Conservation (phyloP, 441 rosid genomes). For the Hypseocharis bilobata region DNA sequence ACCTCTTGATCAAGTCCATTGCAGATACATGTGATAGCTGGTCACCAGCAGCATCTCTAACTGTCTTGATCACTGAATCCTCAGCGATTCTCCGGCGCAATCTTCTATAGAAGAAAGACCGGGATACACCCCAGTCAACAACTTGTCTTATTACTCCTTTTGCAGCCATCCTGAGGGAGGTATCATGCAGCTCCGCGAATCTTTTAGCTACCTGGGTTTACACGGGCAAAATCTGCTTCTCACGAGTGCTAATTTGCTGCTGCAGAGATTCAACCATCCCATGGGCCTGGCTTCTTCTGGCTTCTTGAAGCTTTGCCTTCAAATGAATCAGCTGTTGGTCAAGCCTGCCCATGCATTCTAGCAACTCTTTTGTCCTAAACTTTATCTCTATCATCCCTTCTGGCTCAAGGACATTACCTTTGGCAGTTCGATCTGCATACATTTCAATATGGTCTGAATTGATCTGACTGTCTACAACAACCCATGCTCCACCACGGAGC, state of each 20-base stretch:
- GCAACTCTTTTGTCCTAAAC: slow-evolving; percentile 78
- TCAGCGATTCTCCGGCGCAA: slow-evolving; percentile 67
- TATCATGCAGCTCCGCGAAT: slow-evolving; percentile 93
- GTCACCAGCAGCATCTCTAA: slow-evolving; percentile 66
- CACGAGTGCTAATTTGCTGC: slow-evolving; percentile 66
- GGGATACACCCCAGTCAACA: slow-evolving; percentile 71
- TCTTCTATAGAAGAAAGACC: slow-evolving; percentile 65
- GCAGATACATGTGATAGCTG: slow-evolving; percentile 58
- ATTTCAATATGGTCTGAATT: slow-evolving; percentile 91
- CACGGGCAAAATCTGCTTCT: slow-evolving; percentile 78
- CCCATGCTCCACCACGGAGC: slow-evolving; percentile 99
- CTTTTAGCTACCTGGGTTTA: slow-evolving; percentile 89
- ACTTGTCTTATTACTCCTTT: slow-evolving; percentile 90
- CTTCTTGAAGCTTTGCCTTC: slow-evolving; percentile 62
- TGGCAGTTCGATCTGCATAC: slow-evolving; percentile 93
- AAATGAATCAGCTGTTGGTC: slow-evolving; percentile 60
- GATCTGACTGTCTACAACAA: slow-evolving; percentile 87
- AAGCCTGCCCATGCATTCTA: slow-evolving; percentile 97
- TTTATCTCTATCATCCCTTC: slow-evolving; percentile 97
- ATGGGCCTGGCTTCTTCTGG: slow-evolving; percentile 40
- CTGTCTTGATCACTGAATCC: slow-evolving; percentile 50
- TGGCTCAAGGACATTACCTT: slow-evolving; percentile 97
- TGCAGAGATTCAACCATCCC: slow-evolving; percentile 46
- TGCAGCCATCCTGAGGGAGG: slow-evolving; percentile 89
- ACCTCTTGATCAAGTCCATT: slow-evolving; percentile 50